phyloP scores from a whole-genome alignment of 805 yeast species.

The Cyberlindnera mississippiensis region DNA sequence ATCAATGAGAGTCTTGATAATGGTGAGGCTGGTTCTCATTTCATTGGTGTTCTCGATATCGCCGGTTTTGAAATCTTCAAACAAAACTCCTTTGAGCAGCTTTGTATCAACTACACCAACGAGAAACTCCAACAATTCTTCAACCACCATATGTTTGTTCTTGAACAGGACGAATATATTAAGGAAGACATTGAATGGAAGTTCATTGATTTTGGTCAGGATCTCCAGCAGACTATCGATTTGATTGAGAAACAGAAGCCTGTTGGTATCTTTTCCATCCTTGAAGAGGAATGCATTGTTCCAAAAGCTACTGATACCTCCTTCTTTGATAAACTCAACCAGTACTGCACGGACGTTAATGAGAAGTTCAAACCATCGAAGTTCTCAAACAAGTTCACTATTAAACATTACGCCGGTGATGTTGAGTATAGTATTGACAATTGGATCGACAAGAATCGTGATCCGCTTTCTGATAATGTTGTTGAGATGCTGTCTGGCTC shows the following conservation, averaged over 20 bases:
- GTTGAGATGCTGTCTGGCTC: conserved; percentile 59
- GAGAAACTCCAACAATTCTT: conserved; percentile 97
- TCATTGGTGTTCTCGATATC: conserved; percentile 94
- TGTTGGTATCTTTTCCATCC: conserved; percentile 77
- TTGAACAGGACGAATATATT: conserved; percentile 94
- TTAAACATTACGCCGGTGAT: conserved; percentile 92
- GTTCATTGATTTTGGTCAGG: conserved; percentile 92
- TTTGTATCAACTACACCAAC: conserved; percentile 95
- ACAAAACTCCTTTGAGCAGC: conserved; percentile 91
- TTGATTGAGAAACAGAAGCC: conserved; percentile 73
- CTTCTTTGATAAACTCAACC: conserved; percentile 73
- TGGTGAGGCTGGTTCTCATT: conserved; percentile 42
- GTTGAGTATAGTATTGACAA: conserved; percentile 92
- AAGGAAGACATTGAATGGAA: conserved; percentile 95
- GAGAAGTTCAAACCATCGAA: conserved; percentile 69
- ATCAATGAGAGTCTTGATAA: conserved; percentile 67
- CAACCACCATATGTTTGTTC: conserved; percentile 94
- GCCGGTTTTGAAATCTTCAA: conserved; percentile 97
- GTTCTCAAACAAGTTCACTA: conserved; percentile 69
- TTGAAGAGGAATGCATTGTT: conserved; percentile 93
- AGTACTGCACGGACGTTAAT: conserved; percentile 53
- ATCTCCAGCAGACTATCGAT: conserved; percentile 91
- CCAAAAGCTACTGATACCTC: conserved; percentile 85
- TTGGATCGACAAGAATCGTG: conserved; percentile 93
- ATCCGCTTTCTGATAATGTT: conserved; percentile 80